A percentile compares a stretch with the other conserved stretches of the same genome.
These are phyloP conservation scores for Chlorella sp. DNA, from an alignment of 139 green algal species.

Conservation along the genomic window DNA sequence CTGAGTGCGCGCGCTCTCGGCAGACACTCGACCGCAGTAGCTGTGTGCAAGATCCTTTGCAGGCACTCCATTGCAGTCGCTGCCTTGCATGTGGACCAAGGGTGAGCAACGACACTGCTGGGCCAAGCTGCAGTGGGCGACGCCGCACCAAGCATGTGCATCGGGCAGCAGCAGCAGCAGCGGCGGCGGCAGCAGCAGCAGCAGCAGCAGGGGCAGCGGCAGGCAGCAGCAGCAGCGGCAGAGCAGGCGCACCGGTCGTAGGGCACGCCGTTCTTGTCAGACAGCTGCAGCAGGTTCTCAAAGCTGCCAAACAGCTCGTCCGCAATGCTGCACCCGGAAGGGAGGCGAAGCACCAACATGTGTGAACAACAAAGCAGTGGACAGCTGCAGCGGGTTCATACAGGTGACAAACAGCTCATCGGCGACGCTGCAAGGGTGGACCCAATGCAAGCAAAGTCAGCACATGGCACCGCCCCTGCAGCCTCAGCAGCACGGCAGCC, in stretches of 20 bases:
- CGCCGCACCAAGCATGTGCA: too few species aligned
- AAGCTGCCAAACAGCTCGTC: slow-evolving; percentile 94
- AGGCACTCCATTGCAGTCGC: too few species aligned
- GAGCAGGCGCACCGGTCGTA: slow-evolving; percentile 82
- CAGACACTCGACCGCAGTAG: too few species aligned
- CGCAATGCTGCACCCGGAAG: slow-evolving; percentile 80
- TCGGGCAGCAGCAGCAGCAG: too few species aligned
- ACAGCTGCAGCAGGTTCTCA: slow-evolving; percentile 81
- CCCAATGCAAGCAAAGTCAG: background rate
- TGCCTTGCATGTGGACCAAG: too few species aligned
- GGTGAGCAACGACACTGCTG: too few species aligned
- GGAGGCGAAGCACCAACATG: background rate
- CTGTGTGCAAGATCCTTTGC: too few species aligned
- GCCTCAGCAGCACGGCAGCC: background rate
- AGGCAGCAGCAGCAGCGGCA: background rate
- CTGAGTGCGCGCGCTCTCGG: too few species aligned
- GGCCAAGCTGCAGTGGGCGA: too few species aligned
- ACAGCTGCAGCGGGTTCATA: slow-evolving; percentile 69
- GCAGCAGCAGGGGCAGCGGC: background rate
- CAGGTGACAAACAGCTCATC: slow-evolving; percentile 92
- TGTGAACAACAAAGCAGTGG: background rate
- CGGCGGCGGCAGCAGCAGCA: too few species aligned
- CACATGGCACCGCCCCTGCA: background rate
- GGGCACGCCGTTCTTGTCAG: slow-evolving; percentile 67
- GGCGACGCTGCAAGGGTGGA: slow-evolving; percentile 71